These are phyloP conservation scores for Aspergillus nanangensis DNA, from an alignment of 495 filamentous ascomycete genomes.

Conservation along the genomic window DNA sequence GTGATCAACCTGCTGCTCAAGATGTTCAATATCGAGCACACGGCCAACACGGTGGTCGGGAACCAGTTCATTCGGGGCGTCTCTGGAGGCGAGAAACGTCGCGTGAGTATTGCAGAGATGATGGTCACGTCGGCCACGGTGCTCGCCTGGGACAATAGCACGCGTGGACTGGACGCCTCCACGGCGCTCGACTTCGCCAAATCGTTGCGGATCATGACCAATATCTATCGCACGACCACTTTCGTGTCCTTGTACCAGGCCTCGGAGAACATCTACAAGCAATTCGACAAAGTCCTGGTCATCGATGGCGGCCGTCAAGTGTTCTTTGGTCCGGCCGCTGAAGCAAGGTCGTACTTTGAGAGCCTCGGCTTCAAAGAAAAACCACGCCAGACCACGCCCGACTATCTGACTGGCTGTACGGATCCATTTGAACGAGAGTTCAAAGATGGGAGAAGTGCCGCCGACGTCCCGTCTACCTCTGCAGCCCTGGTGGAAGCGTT, in stretches of 20 bases:
- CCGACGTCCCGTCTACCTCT: conserved; percentile 63
- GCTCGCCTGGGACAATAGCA: conserved; percentile 79
- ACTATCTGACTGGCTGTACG: conserved; percentile 82
- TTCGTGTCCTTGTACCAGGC: conserved; percentile 84
- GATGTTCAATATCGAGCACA: conserved; percentile 88
- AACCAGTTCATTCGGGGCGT: conserved; percentile 77
- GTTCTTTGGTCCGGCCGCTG: conserved; percentile 68
- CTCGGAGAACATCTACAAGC: conserved; percentile 75
- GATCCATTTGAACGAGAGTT: conserved; percentile 80
- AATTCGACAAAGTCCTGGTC: conserved; percentile 85
- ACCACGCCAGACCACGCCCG: conserved; percentile 78
- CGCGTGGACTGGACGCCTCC: conserved; percentile 76
- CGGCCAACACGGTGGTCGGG: conserved; percentile 74
- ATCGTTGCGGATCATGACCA: conserved; percentile 70
- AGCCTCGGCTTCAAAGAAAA: conserved; percentile 72
- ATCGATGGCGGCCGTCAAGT: conserved; percentile 76
- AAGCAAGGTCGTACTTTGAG: conserved; percentile 77
- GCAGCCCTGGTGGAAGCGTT: conserved; percentile 64
- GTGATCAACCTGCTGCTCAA: conserved; percentile 68
- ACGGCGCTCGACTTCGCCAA: conserved; percentile 73
- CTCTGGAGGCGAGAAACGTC: conserved; percentile 81
- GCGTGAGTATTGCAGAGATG: conserved; percentile 48
- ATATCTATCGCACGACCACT: conserved; percentile 73
- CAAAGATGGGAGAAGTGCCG: conserved; percentile 53
- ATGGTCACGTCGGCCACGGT: conserved; percentile 71